Evolutionary conservation across 1,139 yeast genomes (phyloP).

Genomic region (Dujonia santamariae): DNA sequence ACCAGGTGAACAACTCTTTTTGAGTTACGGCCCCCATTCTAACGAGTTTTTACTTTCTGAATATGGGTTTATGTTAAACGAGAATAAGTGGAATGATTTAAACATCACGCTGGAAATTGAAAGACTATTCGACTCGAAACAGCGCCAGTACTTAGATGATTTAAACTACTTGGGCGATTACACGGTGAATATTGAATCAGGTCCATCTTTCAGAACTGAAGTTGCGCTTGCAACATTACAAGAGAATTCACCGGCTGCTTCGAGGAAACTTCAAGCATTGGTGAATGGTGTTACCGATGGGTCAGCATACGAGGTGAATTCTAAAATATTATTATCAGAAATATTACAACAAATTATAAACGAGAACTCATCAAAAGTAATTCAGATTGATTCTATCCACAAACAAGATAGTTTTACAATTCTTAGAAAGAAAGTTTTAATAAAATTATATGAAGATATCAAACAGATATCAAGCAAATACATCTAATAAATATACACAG

Average conservation of each 20-base stretch:
- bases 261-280: slow-evolving; percentile 26
- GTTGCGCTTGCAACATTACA: slow-evolving; percentile 69
- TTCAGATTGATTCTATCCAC: not conserved
- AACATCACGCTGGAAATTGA: slow-evolving; percentile 52
- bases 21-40: slow-evolving; percentile 86
- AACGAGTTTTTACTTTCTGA: slow-evolving; percentile 79
- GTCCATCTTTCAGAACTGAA: slow-evolving; percentile 68
- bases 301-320: slow-evolving; percentile 27
- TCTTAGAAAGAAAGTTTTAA: slow-evolving; percentile 10
- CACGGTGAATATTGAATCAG: slow-evolving; percentile 50
- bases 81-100: slow-evolving; percentile 67
- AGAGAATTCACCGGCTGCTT: slow-evolving; percentile 35
- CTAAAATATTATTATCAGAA: slow-evolving; percentile 25
- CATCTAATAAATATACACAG: slow-evolving; percentile 1
- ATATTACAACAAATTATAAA: slow-evolving; percentile 29
- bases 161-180: slow-evolving; percentile 70
- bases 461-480: slow-evolving; percentile 8
- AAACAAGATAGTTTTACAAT: slow-evolving; percentile 12
- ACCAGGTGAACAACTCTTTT: slow-evolving; percentile 56
- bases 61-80: slow-evolving; percentile 67
- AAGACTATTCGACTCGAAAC: slow-evolving; percentile 34
- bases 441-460: slow-evolving; percentile 13
- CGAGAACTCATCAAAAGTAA: slow-evolving; percentile 4
- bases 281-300: slow-evolving; percentile 48
- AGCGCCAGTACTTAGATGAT: slow-evolving; percentile 45